These are phyloP conservation scores for Cyberlindnera amylophila DNA, from an alignment of 805 yeast species.

Conservation along the genomic window DNA sequence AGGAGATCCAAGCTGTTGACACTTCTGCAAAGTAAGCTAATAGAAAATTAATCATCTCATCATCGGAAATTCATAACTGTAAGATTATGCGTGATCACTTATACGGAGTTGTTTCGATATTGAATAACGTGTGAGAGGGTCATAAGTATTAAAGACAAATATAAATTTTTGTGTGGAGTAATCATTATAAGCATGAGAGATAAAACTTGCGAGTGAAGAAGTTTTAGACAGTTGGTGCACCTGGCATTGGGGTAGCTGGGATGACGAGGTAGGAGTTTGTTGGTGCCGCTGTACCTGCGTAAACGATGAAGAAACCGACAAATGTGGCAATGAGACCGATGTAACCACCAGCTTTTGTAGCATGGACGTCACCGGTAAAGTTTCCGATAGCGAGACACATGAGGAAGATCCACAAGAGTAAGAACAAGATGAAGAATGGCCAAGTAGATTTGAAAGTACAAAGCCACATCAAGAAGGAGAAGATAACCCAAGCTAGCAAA, in stretches of 20 bases:
- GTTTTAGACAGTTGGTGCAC: constrained; percentile 32
- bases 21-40: constrained; percentile 26
- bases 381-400: constrained; percentile 47
- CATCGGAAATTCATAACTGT: background rate
- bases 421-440: constrained; percentile 54
- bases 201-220: background rate
- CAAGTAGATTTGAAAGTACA: constrained; percentile 58
- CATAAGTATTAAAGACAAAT: too few relatives aligned
- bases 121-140: too few relatives aligned
- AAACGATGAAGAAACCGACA: constrained; percentile 60
- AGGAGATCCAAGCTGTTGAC: constrained; percentile 15
- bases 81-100: background rate
- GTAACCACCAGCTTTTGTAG: constrained; percentile 58
- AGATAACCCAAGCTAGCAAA: constrained; percentile 60
- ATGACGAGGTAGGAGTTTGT: constrained; percentile 56
- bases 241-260: constrained; percentile 52
- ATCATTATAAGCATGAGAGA: too few relatives aligned
- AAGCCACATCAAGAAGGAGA: constrained; percentile 53
- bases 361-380: constrained; percentile 42
- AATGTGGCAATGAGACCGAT: constrained; percentile 54
- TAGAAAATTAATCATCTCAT: background rate
- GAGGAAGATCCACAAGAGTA: constrained; percentile 51
- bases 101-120: background rate
- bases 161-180: too few relatives aligned
- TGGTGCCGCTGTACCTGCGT: constrained; percentile 55